Conservation (phyloP, 805 yeast species). For the Metschnikowia aberdeeniae region DNA sequence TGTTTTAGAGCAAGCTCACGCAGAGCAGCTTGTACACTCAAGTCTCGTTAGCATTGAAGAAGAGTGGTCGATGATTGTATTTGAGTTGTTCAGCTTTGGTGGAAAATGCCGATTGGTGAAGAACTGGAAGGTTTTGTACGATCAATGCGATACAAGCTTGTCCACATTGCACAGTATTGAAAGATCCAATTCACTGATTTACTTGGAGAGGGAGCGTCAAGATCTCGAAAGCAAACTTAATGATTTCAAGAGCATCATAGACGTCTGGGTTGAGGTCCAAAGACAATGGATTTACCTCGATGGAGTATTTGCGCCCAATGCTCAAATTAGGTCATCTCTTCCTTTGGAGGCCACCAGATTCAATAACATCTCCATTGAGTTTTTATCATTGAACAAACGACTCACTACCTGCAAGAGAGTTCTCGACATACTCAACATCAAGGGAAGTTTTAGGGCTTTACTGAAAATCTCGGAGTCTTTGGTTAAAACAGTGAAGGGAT, state of each 20-base stretch:
- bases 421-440: conserved; percentile 50
- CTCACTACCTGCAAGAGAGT: conserved; percentile 47
- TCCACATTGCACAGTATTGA: conserved; percentile 65
- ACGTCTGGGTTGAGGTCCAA: conserved; percentile 79
- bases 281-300: conserved; percentile 83
- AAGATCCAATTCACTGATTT: conserved; percentile 55
- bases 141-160: conserved; percentile 55
- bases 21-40: conserved; percentile 64
- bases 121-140: conserved; percentile 64
- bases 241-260: conserved; percentile 48
- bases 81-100: conserved; percentile 52
- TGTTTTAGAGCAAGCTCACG: conserved; percentile 60
- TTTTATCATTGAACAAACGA: conserved; percentile 47
- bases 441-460: conserved; percentile 46
- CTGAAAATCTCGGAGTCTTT: conserved; percentile 54
- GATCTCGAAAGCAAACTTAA: conserved; percentile 57
- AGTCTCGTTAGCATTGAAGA: conserved; percentile 47
- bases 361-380: conserved; percentile 57
- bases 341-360: conserved; percentile 72
- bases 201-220: conserved; percentile 55
- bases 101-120: conserved; percentile 53
- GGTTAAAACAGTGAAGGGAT: conserved; percentile 54
- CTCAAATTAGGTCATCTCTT: conserved; percentile 57
- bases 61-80: conserved; percentile 52
- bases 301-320: conserved; percentile 62